A percentile compares a stretch with the other conserved stretches of the same genome.
Conservation (phyloP, 805 yeast species). For the Nakazawaea anatomiae region DNA sequence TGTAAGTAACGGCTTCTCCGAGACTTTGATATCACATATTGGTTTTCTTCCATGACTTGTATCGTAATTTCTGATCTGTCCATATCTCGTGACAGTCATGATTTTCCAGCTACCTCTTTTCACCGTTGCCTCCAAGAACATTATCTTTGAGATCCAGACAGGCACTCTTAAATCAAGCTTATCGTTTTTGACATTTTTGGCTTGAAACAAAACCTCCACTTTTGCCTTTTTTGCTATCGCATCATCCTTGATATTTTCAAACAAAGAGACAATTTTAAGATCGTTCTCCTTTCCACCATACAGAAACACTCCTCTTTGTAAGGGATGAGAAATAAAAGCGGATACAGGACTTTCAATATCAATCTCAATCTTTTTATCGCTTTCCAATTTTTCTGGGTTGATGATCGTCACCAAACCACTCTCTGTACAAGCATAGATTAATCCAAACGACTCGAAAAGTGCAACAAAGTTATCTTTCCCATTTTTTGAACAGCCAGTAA, state of each 20-base stretch:
- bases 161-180: conserved; percentile 77
- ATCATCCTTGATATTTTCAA: conserved; percentile 19
- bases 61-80: conserved; percentile 72
- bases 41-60: conserved; percentile 69
- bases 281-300: conserved; percentile 86
- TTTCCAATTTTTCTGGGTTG: conserved; percentile 13
- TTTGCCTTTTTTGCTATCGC: conserved; percentile 14
- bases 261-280: conserved; percentile 41
- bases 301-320: conserved; percentile 52
- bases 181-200: conserved; percentile 79
- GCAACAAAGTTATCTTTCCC: conserved; percentile 32
- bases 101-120: conserved; percentile 36
- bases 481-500: conserved; percentile 11
- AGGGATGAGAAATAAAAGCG: conserved; percentile 43
- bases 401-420: conserved; percentile 25
- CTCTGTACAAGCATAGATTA: conserved; percentile 26
- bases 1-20: conserved; percentile 48
- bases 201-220: conserved; percentile 48
- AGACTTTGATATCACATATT: conserved; percentile 42
- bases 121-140: conserved; percentile 31
- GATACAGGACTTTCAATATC: conserved; percentile 42
- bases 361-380: conserved; percentile 15
- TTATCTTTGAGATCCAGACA: conserved; percentile 63
- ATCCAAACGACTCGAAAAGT: conserved; percentile 22
- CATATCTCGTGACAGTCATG: conserved; percentile 65